These are phyloP conservation scores for Epichloe glyceriae DNA, from an alignment of 2,329 filamentous ascomycete genomes.

Conservation along the genomic window DNA sequence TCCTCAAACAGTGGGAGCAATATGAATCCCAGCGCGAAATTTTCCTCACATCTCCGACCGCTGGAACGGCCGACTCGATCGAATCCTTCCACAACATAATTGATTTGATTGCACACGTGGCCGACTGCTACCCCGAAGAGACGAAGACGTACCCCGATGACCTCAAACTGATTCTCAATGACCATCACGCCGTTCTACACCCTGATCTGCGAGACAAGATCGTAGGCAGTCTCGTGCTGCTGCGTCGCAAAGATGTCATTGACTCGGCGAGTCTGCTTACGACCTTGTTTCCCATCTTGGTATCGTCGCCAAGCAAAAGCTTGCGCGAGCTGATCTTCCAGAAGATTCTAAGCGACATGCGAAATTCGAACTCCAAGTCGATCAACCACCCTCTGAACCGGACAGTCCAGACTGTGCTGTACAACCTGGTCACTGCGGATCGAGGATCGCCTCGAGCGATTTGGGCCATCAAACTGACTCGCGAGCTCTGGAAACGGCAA, in stretches of 20 bases:
- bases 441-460: slow-evolving; percentile 73
- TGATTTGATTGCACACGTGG: slow-evolving; percentile 85
- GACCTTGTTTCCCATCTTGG: slow-evolving; percentile 85
- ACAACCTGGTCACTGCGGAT: slow-evolving; percentile 81
- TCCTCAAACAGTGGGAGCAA: slow-evolving; percentile 75
- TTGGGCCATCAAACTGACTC: slow-evolving; percentile 91
- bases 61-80: slow-evolving; percentile 63
- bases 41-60: slow-evolving; percentile 71
- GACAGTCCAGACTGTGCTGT: slow-evolving; percentile 84
- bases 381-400: slow-evolving; percentile 90
- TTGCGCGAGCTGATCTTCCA: slow-evolving; percentile 70
- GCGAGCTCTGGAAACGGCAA: slow-evolving; percentile 92
- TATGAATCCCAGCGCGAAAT: slow-evolving; percentile 87
- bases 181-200: slow-evolving; percentile 74
- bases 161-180: slow-evolving; percentile 64
- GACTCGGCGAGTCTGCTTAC: slow-evolving; percentile 75
- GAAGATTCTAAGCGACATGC: slow-evolving; percentile 84
- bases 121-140: slow-evolving; percentile 80
- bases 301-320: slow-evolving; percentile 83
- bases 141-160: slow-evolving; percentile 67
- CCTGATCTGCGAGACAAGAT: slow-evolving; percentile 86
- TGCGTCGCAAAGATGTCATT: slow-evolving; percentile 84
- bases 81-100: slow-evolving; percentile 83
- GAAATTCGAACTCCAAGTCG: slow-evolving; percentile 72
- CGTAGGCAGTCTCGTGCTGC: slow-evolving; percentile 74